Evolutionary conservation across 257 asterid species (phyloP).

Genomic region (Ballota nigra): DNA sequence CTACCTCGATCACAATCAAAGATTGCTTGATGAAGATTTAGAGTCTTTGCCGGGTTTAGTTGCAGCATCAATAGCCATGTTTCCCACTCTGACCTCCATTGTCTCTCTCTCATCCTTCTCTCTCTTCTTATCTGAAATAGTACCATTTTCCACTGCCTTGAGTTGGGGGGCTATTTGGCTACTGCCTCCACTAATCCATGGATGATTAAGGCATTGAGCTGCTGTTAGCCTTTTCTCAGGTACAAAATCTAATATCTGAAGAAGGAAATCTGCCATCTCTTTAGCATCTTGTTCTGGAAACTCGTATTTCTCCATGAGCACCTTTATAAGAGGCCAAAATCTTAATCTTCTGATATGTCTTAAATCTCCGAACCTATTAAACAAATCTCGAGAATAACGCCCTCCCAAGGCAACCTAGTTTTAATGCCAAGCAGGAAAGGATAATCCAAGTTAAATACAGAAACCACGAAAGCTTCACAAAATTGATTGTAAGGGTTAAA

Average conservation of each 20-base stretch:
- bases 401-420: constrained; percentile 88
- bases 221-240: constrained; percentile 81
- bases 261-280: constrained; percentile 54
- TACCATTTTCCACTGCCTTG: constrained; percentile 46
- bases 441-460: not conserved
- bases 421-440: not conserved
- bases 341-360: constrained; percentile 79
- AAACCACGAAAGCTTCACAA: not conserved
- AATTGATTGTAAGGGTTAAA: too few species aligned
- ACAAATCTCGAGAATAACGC: constrained; percentile 88
- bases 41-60: constrained; percentile 28
- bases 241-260: constrained; percentile 47
- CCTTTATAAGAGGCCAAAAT: constrained; percentile 80
- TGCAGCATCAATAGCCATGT: constrained; percentile 55
- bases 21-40: not conserved
- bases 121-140: constrained; percentile 18
- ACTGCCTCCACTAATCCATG: constrained; percentile 64
- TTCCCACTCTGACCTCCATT: constrained; percentile 82
- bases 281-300: constrained; percentile 45
- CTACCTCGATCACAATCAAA: not conserved
- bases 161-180: constrained; percentile 21
- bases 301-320: constrained; percentile 70
- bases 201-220: constrained; percentile 80
- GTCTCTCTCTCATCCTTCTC: constrained; percentile 86
- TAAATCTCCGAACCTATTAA: constrained; percentile 86